Percentiles rank a stretch among this genome's conserved stretches.
Evolutionary conservation across 2,329 filamentous ascomycete genomes (phyloP).

Genomic region (Atkinsonella texensis): DNA sequence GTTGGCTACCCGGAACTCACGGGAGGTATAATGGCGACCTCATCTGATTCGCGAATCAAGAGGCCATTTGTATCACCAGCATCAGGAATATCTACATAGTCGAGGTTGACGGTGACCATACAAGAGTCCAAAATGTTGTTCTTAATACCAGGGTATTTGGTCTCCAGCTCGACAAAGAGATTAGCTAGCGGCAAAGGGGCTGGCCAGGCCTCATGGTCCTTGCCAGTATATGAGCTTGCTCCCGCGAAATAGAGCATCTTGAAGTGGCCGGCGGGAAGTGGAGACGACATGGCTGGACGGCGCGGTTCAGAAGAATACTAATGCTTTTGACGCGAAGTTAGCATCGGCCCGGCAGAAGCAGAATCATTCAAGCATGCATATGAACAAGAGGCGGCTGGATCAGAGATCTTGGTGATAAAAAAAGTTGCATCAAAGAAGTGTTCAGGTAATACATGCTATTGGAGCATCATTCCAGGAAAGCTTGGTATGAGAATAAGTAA

Average conservation of each 20-base stretch:
- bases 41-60: slow-evolving; percentile 60
- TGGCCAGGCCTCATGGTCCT: slow-evolving; percentile 49
- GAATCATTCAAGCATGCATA: slow-evolving; percentile 4
- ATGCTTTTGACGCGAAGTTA: neutral
- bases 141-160: slow-evolving; percentile 56
- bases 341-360: neutral
- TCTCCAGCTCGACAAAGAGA: slow-evolving; percentile 57
- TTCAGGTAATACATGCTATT: slow-evolving; percentile 50
- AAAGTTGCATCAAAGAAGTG: slow-evolving; percentile 38
- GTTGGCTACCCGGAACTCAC: slow-evolving; percentile 64
- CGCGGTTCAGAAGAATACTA: neutral
- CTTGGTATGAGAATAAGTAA: slow-evolving; percentile 1
- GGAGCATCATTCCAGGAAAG: slow-evolving; percentile 35
- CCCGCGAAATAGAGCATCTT: slow-evolving; percentile 73
- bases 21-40: slow-evolving; percentile 78
- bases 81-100: slow-evolving; percentile 61
- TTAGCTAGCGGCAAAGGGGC: slow-evolving; percentile 52
- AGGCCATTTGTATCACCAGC: slow-evolving; percentile 26
- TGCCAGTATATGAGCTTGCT: slow-evolving; percentile 59
- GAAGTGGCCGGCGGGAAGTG: slow-evolving; percentile 53
- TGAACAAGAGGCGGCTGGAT: slow-evolving; percentile 23
- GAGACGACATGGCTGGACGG: slow-evolving; percentile 25
- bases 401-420: slow-evolving; percentile 65
- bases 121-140: slow-evolving; percentile 58
- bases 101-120: slow-evolving; percentile 67